A percentile compares a stretch with the other conserved stretches of the same genome.
phyloP scores from a whole-genome alignment of 2,329 filamentous ascomycete genomes.

The Fusarium abutilonis region DNA sequence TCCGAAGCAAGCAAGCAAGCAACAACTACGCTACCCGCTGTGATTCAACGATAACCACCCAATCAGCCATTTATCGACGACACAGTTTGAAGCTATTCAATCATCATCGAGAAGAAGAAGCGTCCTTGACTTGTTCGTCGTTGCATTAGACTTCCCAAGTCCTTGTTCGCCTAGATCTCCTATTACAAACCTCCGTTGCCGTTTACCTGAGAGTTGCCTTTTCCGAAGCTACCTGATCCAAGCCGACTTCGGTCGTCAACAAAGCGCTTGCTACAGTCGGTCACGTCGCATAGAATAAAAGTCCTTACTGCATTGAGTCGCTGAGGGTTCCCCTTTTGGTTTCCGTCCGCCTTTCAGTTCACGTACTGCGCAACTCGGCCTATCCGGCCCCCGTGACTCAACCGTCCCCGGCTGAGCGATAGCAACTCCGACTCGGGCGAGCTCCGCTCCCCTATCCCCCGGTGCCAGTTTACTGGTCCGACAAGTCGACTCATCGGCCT shows the following conservation, averaged over 20 bases:
- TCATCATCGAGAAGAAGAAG: constrained; percentile 50
- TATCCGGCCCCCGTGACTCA: constrained; percentile 39
- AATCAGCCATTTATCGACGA: constrained; percentile 27
- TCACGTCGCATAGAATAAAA: constrained; percentile 26
- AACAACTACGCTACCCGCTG: constrained; percentile 32
- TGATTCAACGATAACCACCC: constrained; percentile 30
- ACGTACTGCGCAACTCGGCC: constrained; percentile 31
- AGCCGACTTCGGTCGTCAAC: constrained; percentile 26
- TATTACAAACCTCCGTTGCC: constrained; percentile 20
- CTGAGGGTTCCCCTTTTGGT: constrained; percentile 40
- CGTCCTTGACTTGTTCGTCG: constrained; percentile 39
- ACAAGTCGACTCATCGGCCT: constrained; percentile 45
- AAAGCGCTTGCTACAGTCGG: constrained; percentile 14
- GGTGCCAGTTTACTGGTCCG: constrained; percentile 46
- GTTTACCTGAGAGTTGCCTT: constrained; percentile 5
- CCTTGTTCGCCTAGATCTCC: constrained; percentile 33
- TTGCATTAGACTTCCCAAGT: constrained; percentile 33
- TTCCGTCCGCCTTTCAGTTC: constrained; percentile 19
- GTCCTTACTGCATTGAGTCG: constrained; percentile 40
- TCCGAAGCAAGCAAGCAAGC: constrained; percentile 35
- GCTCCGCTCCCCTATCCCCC: constrained; percentile 46
- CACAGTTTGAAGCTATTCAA: constrained; percentile 34
- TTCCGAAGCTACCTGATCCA: constrained; percentile 15
- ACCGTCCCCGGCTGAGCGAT: constrained; percentile 38
- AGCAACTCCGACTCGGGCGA: constrained; percentile 43